These are phyloP conservation scores for Panellus pusillus DNA, from an alignment of 768 basidiomycete genomes.

Conservation along the genomic window DNA sequence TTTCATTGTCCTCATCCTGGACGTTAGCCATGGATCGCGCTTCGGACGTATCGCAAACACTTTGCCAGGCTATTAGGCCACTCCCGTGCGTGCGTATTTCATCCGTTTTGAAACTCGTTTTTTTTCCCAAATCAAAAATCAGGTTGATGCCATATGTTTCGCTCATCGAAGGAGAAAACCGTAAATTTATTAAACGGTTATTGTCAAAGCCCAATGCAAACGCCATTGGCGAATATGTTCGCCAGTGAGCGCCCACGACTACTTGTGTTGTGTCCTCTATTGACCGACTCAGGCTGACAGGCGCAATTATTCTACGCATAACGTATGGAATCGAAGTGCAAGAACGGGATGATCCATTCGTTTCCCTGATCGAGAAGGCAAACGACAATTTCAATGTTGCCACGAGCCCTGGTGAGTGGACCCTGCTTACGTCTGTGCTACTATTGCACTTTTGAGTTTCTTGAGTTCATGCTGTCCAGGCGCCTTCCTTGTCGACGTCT, in stretches of 20 bases:
- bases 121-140: neutral
- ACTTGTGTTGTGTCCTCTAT: neutral
- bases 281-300: constrained; percentile 39
- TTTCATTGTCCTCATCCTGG: neutral
- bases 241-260: constrained; percentile 36
- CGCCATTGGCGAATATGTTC: constrained; percentile 34
- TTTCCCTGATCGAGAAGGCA: constrained; percentile 50
- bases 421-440: too few species aligned
- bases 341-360: constrained; percentile 51
- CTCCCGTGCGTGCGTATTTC: constrained; percentile 20
- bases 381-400: constrained; percentile 53
- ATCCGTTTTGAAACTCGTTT: neutral
- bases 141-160: constrained; percentile 32
- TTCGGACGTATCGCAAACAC: constrained; percentile 46
- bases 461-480: constrained; percentile 6
- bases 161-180: constrained; percentile 35
- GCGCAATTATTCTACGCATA: constrained; percentile 52
- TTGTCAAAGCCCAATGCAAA: constrained; percentile 30
- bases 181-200: constrained; percentile 37
- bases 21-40: constrained; percentile 36
- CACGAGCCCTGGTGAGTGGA: constrained; percentile 43
- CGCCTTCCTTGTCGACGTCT: constrained; percentile 43
- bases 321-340: constrained; percentile 59
- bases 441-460: too few species aligned
- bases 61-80: constrained; percentile 44